Conservation (phyloP, 148 eudicot species). For the Rhododendron kiyosumense region DNA sequence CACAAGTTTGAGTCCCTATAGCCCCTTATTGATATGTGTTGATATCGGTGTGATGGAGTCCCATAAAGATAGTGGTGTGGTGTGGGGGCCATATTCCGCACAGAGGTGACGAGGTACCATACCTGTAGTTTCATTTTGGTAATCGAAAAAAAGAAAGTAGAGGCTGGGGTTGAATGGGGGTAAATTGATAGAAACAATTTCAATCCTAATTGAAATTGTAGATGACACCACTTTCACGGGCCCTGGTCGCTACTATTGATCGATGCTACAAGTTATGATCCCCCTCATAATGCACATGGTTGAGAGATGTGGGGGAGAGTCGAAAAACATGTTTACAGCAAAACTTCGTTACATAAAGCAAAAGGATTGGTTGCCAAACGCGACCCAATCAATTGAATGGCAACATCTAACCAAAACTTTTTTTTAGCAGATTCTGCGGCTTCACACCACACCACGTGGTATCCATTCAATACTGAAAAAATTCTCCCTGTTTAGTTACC, state of each 20-base stretch:
- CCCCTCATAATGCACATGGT: not conserved
- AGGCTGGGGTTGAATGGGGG: too few species aligned
- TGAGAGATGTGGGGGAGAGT: not conserved
- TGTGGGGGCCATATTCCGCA: too few species aligned
- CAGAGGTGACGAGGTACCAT: too few species aligned
- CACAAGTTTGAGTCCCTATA: too few species aligned
- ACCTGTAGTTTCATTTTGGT: too few species aligned
- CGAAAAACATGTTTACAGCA: not conserved
- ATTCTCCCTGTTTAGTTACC: not conserved
- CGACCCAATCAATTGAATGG: not conserved
- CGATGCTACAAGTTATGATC: not conserved
- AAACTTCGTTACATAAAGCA: not conserved
- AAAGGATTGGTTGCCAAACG: conserved; percentile 5
- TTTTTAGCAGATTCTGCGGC: not conserved
- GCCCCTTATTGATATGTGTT: too few species aligned
- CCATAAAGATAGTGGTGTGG: too few species aligned
- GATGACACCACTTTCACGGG: conserved; percentile 3
- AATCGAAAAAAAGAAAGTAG: too few species aligned
- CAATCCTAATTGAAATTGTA: not conserved
- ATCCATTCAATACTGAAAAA: not conserved
- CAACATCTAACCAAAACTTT: not conserved
- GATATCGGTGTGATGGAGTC: too few species aligned
- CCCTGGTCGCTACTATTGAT: not conserved
- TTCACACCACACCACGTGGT: not conserved
- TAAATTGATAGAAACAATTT: too few species aligned